Evolutionary conservation across 2,329 filamentous ascomycete species (phyloP).

Genomic region (Lasiodiplodia gonubiensis): DNA sequence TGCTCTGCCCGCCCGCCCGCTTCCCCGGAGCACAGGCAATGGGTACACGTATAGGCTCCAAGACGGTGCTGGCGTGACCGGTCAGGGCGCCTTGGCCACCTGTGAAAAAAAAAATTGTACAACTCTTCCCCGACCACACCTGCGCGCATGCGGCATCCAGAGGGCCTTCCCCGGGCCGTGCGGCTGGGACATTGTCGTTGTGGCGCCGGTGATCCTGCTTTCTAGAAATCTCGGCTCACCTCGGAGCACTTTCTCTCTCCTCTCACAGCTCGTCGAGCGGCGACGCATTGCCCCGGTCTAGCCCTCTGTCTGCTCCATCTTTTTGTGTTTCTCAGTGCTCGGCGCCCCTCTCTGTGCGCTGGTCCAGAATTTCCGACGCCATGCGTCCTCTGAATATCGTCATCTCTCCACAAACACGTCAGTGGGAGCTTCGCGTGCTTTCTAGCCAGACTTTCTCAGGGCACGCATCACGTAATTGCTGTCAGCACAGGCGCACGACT

Average conservation of each 20-base stretch:
- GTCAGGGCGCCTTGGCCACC: conserved; percentile 19
- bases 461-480: conserved; percentile 19
- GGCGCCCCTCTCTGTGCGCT: background rate
- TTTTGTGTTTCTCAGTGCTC: background rate
- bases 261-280: conserved; percentile 2
- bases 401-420: conserved; percentile 20
- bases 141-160: conserved; percentile 5
- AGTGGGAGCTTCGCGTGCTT: conserved; percentile 11
- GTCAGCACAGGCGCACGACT: conserved; percentile 10
- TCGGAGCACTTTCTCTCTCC: conserved; percentile 8
- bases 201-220: conserved; percentile 1
- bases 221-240: conserved; percentile 20
- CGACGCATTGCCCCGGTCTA: conserved; percentile 16
- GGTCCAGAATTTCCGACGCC: background rate
- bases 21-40: conserved; percentile 23
- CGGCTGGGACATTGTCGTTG: conserved; percentile 11
- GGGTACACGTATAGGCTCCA: conserved; percentile 4
- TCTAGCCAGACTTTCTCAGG: background rate
- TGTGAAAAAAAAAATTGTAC: conserved; percentile 18
- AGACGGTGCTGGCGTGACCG: conserved; percentile 15
- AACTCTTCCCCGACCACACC: conserved; percentile 11
- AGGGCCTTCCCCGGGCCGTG: conserved; percentile 16
- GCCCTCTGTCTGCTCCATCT: conserved; percentile 13
- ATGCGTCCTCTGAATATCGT: conserved; percentile 15
- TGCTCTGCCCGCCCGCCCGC: conserved; percentile 6